phyloP scores from a whole-genome alignment of 2,329 filamentous ascomycete species.

The Talaromyces sp. region DNA sequence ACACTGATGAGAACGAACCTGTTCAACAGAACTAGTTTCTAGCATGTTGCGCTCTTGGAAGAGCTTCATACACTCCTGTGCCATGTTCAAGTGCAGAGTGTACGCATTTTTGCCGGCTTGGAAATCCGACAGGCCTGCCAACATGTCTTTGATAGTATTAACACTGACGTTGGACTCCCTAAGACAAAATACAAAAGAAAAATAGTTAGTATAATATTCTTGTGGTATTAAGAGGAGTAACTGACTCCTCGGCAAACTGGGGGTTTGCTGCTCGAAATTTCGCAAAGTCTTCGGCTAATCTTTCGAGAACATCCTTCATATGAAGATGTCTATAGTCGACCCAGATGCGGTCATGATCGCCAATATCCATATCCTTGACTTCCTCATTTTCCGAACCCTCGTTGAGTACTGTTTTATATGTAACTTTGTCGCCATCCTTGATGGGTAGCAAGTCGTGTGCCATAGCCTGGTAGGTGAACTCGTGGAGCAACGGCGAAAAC shows the following conservation, averaged over 20 bases:
- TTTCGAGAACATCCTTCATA: slow-evolving; percentile 97
- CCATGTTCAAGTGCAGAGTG: slow-evolving; percentile 92
- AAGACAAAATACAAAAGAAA: slow-evolving; percentile 25
- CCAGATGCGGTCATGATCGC: slow-evolving; percentile 91
- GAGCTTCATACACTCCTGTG: slow-evolving; percentile 91
- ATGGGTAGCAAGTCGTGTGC: slow-evolving; percentile 88
- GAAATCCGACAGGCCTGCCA: slow-evolving; percentile 90
- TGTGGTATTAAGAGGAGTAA: neutral
- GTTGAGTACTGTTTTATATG: slow-evolving; percentile 75
- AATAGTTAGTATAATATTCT: neutral
- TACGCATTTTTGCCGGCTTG: slow-evolving; percentile 95
- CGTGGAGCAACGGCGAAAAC: slow-evolving; percentile 80
- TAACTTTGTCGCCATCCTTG: slow-evolving; percentile 81
- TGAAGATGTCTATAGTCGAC: slow-evolving; percentile 89
- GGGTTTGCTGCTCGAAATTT: slow-evolving; percentile 88
- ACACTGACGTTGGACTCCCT: slow-evolving; percentile 68
- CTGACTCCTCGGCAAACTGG: slow-evolving; percentile 72
- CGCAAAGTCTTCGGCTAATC: slow-evolving; percentile 86
- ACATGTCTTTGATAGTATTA: slow-evolving; percentile 94
- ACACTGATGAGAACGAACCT: slow-evolving; percentile 43
- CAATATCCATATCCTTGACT: slow-evolving; percentile 86
- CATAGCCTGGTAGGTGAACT: slow-evolving; percentile 99
- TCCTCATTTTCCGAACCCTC: slow-evolving; percentile 66
- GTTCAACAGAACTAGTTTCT: slow-evolving; percentile 83
- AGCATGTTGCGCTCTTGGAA: slow-evolving; percentile 81